Evolutionary conservation across 305 asterid species (phyloP), one percentile per base, ranked within the genome.

Genomic region (Nicotiana rustica): DNA sequence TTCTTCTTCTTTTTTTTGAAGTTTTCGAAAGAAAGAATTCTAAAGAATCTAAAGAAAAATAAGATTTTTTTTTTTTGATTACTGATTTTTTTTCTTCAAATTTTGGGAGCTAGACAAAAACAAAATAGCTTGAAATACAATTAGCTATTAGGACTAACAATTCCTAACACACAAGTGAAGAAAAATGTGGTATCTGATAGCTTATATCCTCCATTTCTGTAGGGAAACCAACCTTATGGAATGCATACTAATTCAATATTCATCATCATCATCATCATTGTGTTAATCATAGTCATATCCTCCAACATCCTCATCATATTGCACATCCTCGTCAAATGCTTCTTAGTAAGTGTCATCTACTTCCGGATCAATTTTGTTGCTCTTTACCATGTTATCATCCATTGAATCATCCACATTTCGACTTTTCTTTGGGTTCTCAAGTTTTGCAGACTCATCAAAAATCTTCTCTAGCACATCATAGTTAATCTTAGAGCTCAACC

Each of bases 381-480:
- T 47, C 80, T 65, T 35, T 18, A 82, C 31, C 73, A 15, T 4
- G 31, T 56, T 41, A 10, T 84, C 81, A 9, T 86, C 68, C 2
- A 62, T 31, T 19, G 78, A 81, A 4, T 19, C 6, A 29, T 59
- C 75, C 18, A 47, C 1, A 18, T 81, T 79, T 73, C 85, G 87
- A 19, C 38, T 86, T 83, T 83, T 90, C 90, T 89, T 86, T 52
- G 79, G 21, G 64, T 33, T 83, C 76, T 79, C 90, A 3, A 85
- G 49, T 76, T 61, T 52, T 67, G 61, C 90, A 67, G 88, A 25
- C 49, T 89, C 95, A 5, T 84, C 87, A 59, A 92, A 89, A 57
- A 93, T 88, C 85, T 89, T 78, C 19, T 90, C 89, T 82, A 93
- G 82, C 38, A 75, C 89, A 19, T 90, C 97, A 12, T 73, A 85